Base-by-base conservation (phyloP, 2,329 filamentous ascomycete genomes). In the Pseudogymnoascus sp. region DNA sequence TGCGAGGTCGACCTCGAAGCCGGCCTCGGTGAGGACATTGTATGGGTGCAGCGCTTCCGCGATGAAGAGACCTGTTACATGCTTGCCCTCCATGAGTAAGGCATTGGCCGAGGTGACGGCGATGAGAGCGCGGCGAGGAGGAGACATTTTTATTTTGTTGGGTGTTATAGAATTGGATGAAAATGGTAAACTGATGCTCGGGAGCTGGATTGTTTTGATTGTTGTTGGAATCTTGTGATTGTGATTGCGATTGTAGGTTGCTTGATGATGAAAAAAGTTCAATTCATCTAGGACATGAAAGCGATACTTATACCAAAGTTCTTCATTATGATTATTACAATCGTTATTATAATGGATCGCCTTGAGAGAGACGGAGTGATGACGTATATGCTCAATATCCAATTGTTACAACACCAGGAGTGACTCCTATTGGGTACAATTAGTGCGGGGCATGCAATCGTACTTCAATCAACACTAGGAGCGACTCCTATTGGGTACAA, bases 41-140 rank as follows among this genome's bases (percentile, higher is more conserved):
- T 73, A 81, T 0, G 79, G 79, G 65, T 81, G 78, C 7, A 80
- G 73, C 15, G 79, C 79, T 67, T 81, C 79, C 61, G 69, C 75
- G 64, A 81, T 77, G 71, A 81, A 81, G 59, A 81, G 68, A 10
- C 77, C 78, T 1, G 71, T 71, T 10, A 76, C 77, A 65, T 76
- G 73, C 60, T 76, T 75, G 64, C 76, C 76, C 3, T 75, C 63
- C 64, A 73, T 76, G n/a, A 77, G 73, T 26, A 71, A 67, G n/a
- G 74, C 77, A 11, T 70, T 69, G 19, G 78, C 77, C 3, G 78
- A 79, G 23, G 78, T 79, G 46, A 79, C 69, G 61, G 72, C 71
- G 60, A 80, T 78, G 60, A 80, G 68, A 53, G 77, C 78, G 63
- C 72, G 72, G 59, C 74, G 76, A 35, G 77, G 70, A 44, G 73